Conservation (phyloP, 1,284 basidiomycete species). For the Trametes pubescens region DNA sequence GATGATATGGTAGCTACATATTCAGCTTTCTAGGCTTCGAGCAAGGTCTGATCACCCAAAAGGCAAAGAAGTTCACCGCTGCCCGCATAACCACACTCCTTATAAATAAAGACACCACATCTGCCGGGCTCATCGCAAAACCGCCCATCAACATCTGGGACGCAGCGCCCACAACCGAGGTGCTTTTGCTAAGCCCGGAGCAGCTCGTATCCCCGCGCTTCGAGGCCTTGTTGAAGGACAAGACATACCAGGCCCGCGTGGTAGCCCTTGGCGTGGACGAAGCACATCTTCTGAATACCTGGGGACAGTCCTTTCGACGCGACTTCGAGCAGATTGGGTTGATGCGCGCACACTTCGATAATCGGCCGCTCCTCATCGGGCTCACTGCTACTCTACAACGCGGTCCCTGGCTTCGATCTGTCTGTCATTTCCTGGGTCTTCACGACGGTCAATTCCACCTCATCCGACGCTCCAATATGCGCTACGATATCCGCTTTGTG, state of each 20-base stretch:
- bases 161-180: too few relatives aligned
- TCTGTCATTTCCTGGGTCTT: conserved; percentile 27
- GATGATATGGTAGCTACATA: too few relatives aligned
- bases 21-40: too few relatives aligned
- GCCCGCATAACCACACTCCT: too few relatives aligned
- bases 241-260: background rate
- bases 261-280: background rate
- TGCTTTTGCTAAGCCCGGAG: background rate
- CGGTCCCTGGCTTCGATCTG: conserved; percentile 1
- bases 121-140: too few relatives aligned
- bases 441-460: conserved; percentile 16
- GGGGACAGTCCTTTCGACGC: background rate
- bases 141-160: background rate
- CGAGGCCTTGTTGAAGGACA: background rate
- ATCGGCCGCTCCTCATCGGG: background rate
- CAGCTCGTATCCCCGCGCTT: background rate
- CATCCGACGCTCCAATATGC: conserved; percentile 28
- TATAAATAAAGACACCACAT: too few relatives aligned
- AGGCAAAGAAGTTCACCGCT: too few relatives aligned
- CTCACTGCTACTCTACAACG: background rate
- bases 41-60: too few relatives aligned
- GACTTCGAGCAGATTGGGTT: background rate
- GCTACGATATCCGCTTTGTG: conserved; percentile 23
- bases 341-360: background rate
- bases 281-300: background rate